Conservation (phyloP, 352 stramenopile species). For the Globisporangium spiculum region DNA sequence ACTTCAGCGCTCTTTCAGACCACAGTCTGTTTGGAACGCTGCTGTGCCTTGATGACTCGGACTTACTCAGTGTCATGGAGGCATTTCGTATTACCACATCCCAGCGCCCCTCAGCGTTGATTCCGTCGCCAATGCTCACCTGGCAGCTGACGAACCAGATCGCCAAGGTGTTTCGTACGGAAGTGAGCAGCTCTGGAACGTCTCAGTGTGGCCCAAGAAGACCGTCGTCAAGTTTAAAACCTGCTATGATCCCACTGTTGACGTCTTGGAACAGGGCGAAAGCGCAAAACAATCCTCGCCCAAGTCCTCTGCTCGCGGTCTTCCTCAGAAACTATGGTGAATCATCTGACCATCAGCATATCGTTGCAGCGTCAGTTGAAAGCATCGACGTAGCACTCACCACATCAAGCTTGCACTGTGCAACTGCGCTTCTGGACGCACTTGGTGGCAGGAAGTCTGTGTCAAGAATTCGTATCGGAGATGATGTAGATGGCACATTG, state of each 20-base stretch:
- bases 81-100: constrained; percentile 14
- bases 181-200: neutral
- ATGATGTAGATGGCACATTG: neutral
- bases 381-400: constrained; percentile 43
- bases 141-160: constrained; percentile 55
- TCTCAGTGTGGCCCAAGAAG: neutral
- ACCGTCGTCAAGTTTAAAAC: neutral
- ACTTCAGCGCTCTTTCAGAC: constrained; percentile 36
- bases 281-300: constrained; percentile 11
- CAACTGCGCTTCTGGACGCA: constrained; percentile 26
- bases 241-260: constrained; percentile 34
- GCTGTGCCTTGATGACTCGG: constrained; percentile 41
- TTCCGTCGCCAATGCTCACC: constrained; percentile 41
- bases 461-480: neutral
- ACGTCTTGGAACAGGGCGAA: constrained; percentile 23
- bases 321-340: constrained; percentile 59
- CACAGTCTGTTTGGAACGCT: constrained; percentile 42
- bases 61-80: constrained; percentile 31
- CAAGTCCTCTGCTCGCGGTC: constrained; percentile 33
- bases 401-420: constrained; percentile 40
- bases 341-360: constrained; percentile 16
- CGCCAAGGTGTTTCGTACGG: constrained; percentile 36
- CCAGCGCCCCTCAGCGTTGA: neutral
- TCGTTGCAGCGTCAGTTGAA: constrained; percentile 48
- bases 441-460: neutral